These are phyloP conservation scores for Casaregolazyma lundiana DNA, from an alignment of 1,139 yeast genomes.

Conservation along the genomic window DNA sequence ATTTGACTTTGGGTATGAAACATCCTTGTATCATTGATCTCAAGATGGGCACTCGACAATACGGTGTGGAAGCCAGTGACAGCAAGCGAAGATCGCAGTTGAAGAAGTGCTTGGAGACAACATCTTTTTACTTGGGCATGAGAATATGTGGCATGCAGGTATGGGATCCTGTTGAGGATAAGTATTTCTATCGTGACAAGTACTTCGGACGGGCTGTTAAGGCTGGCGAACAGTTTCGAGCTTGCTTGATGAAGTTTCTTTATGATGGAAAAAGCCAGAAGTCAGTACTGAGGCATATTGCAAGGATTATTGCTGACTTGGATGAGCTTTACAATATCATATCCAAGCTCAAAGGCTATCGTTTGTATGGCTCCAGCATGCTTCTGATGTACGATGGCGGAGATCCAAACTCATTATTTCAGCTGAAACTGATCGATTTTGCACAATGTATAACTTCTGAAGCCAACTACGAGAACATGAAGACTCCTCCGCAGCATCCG, in stretches of 20 bases:
- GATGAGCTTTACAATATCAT: slow-evolving; percentile 55
- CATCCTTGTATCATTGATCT: slow-evolving; percentile 90
- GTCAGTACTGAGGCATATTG: slow-evolving; percentile 66
- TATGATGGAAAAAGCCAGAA: slow-evolving; percentile 62
- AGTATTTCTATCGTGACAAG: slow-evolving; percentile 72
- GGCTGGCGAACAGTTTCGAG: slow-evolving; percentile 72
- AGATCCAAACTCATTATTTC: slow-evolving; percentile 34
- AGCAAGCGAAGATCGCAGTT: slow-evolving; percentile 77
- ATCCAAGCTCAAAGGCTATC: slow-evolving; percentile 60
- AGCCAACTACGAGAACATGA: slow-evolving; percentile 40
- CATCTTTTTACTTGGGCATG: slow-evolving; percentile 80
- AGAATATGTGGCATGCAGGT: slow-evolving; percentile 94
- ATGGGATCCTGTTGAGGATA: slow-evolving; percentile 50
- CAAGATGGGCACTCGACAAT: slow-evolving; percentile 98
- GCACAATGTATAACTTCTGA: slow-evolving; percentile 88
- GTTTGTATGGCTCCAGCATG: slow-evolving; percentile 88
- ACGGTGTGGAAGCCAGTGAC: slow-evolving; percentile 83
- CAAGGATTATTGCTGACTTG: slow-evolving; percentile 57
- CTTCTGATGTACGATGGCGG: slow-evolving; percentile 82
- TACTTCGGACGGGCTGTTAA: slow-evolving; percentile 81
- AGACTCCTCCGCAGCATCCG: slow-evolving; percentile 67
- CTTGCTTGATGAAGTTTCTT: slow-evolving; percentile 67
- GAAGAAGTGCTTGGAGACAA: slow-evolving; percentile 73
- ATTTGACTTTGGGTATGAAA: slow-evolving; percentile 74
- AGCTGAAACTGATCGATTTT: slow-evolving; percentile 83